A percentile compares a stretch with the other conserved stretches of the same genome.
Evolutionary conservation across 331 rosid species (phyloP).

Genomic region (Dryas integrifolia): DNA sequence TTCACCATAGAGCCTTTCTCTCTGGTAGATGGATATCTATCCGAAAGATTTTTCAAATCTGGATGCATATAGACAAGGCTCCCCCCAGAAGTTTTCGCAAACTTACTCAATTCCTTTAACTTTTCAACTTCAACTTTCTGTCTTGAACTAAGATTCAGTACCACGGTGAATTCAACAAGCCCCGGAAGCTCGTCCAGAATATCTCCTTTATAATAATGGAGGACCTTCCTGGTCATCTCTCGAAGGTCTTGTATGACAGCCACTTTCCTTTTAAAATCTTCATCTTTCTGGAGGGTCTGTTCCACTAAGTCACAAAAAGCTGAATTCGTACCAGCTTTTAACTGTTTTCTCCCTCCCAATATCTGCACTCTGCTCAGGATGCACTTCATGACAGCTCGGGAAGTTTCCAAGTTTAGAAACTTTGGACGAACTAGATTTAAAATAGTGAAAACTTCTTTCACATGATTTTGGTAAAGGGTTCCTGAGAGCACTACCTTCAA

Average conservation of each 20-base stretch:
- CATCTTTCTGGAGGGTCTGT: conserved; percentile 68
- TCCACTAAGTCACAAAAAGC: conserved; percentile 64
- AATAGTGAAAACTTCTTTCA: conserved; percentile 77
- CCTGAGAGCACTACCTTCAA: conserved; percentile 91
- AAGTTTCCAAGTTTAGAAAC: conserved; percentile 56
- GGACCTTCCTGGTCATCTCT: conserved; percentile 80
- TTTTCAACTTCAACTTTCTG: conserved; percentile 57
- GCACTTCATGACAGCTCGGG: conserved; percentile 61
- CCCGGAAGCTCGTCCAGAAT: conserved; percentile 93
- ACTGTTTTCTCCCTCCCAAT: conserved; percentile 38
- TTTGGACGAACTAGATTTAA: conserved; percentile 77
- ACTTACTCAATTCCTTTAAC: conserved; percentile 47
- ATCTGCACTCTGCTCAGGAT: conserved; percentile 60
- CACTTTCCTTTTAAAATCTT: conserved; percentile 66
- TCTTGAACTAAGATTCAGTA: conserved; percentile 55
- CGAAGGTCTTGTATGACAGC: conserved; percentile 77
- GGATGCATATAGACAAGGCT: conserved; percentile 83
- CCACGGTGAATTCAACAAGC: conserved; percentile 64
- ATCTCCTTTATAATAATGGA: conserved; percentile 92
- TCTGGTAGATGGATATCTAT: conserved; percentile 2
- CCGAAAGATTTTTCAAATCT: conserved; percentile 42
- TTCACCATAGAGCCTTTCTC: neutral
- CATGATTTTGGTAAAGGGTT: conserved; percentile 85
- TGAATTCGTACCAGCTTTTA: conserved; percentile 33
- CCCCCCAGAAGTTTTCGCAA: conserved; percentile 60